Evolutionary conservation across 2,329 filamentous ascomycete genomes (phyloP).

Genomic region (Hirsutella minnesotensis): DNA sequence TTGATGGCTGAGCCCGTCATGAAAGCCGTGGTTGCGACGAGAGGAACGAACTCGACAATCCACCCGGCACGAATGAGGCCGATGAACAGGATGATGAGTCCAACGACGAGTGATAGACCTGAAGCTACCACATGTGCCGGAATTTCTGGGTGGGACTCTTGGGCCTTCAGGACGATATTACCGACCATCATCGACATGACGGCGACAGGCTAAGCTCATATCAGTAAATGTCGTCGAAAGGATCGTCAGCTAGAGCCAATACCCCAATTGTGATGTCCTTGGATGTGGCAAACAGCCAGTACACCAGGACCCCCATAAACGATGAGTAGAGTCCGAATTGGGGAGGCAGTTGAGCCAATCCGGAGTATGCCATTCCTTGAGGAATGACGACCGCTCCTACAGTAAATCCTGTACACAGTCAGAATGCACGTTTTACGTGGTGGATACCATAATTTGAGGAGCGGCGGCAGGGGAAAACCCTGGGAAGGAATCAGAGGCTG

Average conservation of each 20-base stretch:
- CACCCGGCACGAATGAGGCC: slow-evolving; percentile 39
- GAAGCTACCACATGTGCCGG: slow-evolving; percentile 32
- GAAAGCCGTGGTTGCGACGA: slow-evolving; percentile 40
- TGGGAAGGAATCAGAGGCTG: no score
- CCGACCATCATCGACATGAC: slow-evolving; percentile 42
- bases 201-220: slow-evolving; percentile 31
- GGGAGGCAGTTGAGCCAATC: slow-evolving; percentile 32
- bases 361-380: slow-evolving; percentile 41
- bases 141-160: slow-evolving; percentile 24
- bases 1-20: slow-evolving; percentile 41
- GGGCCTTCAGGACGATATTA: slow-evolving; percentile 30
- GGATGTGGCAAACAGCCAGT: slow-evolving; percentile 97
- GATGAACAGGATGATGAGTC: slow-evolving; percentile 35
- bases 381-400: slow-evolving; percentile 43
- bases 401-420: slow-evolving; percentile 22
- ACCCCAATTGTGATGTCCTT: slow-evolving; percentile 82
- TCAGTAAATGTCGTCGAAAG: slow-evolving; percentile 3
- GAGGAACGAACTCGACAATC: slow-evolving; percentile 41
- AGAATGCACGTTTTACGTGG: no score
- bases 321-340: slow-evolving; percentile 54
- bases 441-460: no score
- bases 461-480: no score
- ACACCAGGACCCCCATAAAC: slow-evolving; percentile 89
- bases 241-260: no score
- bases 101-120: slow-evolving; percentile 34